Percentiles rank a stretch among this genome's conserved stretches.
phyloP scores from a whole-genome alignment of 352 stramenopile genomes.

The Thraustochytrium sp. region DNA sequence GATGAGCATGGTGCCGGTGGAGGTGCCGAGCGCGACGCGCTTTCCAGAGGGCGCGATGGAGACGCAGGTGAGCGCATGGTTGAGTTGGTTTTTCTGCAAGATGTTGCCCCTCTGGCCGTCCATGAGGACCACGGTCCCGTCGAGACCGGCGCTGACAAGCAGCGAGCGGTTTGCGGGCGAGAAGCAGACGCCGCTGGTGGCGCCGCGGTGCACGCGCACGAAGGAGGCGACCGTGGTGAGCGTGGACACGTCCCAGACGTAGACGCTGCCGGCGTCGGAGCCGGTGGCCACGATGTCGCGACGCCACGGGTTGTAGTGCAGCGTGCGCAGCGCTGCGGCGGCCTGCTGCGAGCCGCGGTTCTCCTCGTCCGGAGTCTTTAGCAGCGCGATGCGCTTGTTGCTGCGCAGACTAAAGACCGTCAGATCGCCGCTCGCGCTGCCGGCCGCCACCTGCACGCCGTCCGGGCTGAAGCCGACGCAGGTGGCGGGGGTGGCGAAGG shows the following conservation, averaged over 20 bases:
- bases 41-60: neutral
- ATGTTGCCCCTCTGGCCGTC: neutral
- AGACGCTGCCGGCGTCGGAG: conserved; percentile 11
- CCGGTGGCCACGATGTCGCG: conserved; percentile 1
- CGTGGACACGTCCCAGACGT: conserved; percentile 20
- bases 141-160: conserved; percentile 11
- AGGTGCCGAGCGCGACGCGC: neutral
- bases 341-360: neutral
- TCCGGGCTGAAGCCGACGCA: neutral
- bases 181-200: conserved; percentile 13
- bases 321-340: neutral
- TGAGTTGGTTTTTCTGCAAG: neutral
- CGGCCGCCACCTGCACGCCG: neutral
- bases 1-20: neutral
- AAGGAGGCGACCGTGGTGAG: neutral
- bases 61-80: neutral
- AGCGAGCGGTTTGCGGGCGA: conserved; percentile 4
- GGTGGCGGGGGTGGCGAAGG: neutral
- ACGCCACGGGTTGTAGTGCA: conserved; percentile 18
- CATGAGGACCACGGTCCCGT: neutral
- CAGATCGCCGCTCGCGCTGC: conserved; percentile 2
- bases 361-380: conserved; percentile 11
- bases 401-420: conserved; percentile 1
- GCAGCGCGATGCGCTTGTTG: neutral
- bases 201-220: neutral